Percentiles rank a stretch among this genome's conserved stretches.
Conservation (phyloP, 164 flowering plant species). For the Magnolia changhungtana region DNA sequence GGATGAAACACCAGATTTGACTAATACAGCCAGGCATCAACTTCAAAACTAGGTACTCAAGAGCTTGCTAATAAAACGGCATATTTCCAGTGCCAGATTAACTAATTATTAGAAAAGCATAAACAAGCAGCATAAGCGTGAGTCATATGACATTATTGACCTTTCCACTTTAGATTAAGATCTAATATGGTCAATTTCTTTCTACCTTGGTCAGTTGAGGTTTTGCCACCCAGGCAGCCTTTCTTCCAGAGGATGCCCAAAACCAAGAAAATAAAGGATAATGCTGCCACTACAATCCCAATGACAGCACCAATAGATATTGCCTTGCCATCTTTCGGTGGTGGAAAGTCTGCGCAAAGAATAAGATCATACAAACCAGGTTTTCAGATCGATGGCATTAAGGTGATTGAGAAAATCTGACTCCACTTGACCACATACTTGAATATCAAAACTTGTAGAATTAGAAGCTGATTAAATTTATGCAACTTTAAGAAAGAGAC, state of each 20-base stretch:
- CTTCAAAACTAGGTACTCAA: neutral
- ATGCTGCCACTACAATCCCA: neutral
- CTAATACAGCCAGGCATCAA: too few species aligned
- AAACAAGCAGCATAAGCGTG: neutral
- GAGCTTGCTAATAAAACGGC: neutral
- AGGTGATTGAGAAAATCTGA: neutral
- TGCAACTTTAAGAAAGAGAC: too few species aligned
- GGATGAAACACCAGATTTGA: too few species aligned
- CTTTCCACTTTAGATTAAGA: neutral
- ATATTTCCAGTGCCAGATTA: neutral
- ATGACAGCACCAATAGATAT: neutral
- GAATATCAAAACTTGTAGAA: neutral
- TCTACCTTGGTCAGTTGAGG: neutral
- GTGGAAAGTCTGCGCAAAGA: neutral
- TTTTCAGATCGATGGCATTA: neutral
- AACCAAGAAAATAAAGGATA: neutral
- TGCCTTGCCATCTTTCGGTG: neutral
- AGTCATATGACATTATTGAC: neutral
- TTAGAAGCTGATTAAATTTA: too few species aligned
- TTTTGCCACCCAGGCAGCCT: neutral
- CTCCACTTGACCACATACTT: neutral
- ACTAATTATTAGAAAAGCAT: too few species aligned
- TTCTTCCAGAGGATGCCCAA: neutral
- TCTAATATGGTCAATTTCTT: neutral
- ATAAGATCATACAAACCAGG: neutral